A percentile compares a stretch with the other conserved stretches of the same genome.
Evolutionary conservation across 768 basidiomycete genomes (phyloP).

Genomic region (Heimioporus sp.): DNA sequence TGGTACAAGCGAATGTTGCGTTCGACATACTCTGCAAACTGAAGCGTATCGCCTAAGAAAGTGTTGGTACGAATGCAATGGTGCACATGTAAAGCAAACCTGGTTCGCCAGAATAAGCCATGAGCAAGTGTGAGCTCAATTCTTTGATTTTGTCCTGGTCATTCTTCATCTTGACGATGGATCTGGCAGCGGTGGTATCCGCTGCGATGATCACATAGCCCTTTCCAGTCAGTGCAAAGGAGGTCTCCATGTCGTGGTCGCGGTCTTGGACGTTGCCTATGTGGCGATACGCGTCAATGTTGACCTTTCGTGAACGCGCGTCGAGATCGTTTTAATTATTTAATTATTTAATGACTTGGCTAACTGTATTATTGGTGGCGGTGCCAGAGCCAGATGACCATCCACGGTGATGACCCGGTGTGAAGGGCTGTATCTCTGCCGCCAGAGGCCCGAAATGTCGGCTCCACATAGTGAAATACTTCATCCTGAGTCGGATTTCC

Average conservation of each 20-base stretch:
- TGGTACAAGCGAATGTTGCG: slow-evolving; percentile 95
- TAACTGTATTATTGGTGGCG: too few species aligned
- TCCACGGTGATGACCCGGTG: too few species aligned
- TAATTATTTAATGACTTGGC: slow-evolving; percentile 12
- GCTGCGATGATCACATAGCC: slow-evolving; percentile 92
- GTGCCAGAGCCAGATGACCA: too few species aligned
- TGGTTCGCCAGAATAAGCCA: slow-evolving; percentile 95
- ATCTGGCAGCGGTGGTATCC: slow-evolving; percentile 85
- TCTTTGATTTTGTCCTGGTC: slow-evolving; percentile 97
- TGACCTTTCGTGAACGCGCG: slow-evolving; percentile 24
- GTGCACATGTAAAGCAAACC: slow-evolving; percentile 41
- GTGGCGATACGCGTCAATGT: slow-evolving; percentile 18
- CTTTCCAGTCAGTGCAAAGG: slow-evolving; percentile 89
- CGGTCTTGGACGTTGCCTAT: slow-evolving; percentile 3
- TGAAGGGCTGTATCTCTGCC: too few species aligned
- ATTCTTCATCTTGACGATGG: slow-evolving; percentile 96
- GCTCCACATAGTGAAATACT: too few species aligned
- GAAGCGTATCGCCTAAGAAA: slow-evolving; percentile 84
- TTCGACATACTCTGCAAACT: slow-evolving; percentile 95
- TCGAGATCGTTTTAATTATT: slow-evolving; percentile 9
- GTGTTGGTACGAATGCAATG: neutral
- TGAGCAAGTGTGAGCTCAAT: slow-evolving; percentile 86
- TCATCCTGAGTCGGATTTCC: too few species aligned
- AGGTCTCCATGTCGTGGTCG: slow-evolving; percentile 71
- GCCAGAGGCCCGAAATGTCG: too few species aligned